Conservation (phyloP, 768 basidiomycete genomes). For the Tulasnella sp. region DNA sequence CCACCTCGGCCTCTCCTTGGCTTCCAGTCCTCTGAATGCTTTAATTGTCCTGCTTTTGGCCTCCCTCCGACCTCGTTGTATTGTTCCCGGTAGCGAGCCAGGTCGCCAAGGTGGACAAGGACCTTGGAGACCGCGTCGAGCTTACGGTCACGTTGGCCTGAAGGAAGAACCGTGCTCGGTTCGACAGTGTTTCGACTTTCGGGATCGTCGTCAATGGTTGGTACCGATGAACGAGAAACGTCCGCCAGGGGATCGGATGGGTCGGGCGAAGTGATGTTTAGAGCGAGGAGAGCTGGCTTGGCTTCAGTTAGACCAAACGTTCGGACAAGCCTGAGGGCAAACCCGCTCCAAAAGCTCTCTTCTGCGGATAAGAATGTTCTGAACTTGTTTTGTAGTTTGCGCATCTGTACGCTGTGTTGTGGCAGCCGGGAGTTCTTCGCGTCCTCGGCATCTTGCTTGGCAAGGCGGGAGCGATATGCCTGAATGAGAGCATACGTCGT, state of each 20-base stretch:
- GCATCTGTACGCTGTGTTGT: slow-evolving; percentile 64
- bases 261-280: slow-evolving; percentile 51
- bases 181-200: not conserved
- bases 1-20: slow-evolving; percentile 64
- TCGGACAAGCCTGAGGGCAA: slow-evolving; percentile 74
- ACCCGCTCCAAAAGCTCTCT: slow-evolving; percentile 86
- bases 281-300: slow-evolving; percentile 56
- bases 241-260: slow-evolving; percentile 15
- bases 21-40: slow-evolving; percentile 35
- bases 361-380: slow-evolving; percentile 87
- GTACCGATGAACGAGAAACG: slow-evolving; percentile 7
- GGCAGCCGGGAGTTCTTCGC: slow-evolving; percentile 14
- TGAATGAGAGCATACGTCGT: slow-evolving; percentile 86
- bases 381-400: slow-evolving; percentile 86
- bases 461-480: slow-evolving; percentile 76
- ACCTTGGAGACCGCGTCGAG: slow-evolving; percentile 84
- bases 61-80: slow-evolving; percentile 76
- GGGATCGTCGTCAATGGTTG: slow-evolving; percentile 24
- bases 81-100: slow-evolving; percentile 89
- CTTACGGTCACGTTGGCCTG: slow-evolving; percentile 59
- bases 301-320: slow-evolving; percentile 73
- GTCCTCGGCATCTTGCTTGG: slow-evolving; percentile 59
- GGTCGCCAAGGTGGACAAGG: slow-evolving; percentile 89
- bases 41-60: slow-evolving; percentile 56
- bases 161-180: slow-evolving; percentile 48